phyloP scores from a whole-genome alignment of 176 grass and related monocot species.

The Stipa capillata region DNA sequence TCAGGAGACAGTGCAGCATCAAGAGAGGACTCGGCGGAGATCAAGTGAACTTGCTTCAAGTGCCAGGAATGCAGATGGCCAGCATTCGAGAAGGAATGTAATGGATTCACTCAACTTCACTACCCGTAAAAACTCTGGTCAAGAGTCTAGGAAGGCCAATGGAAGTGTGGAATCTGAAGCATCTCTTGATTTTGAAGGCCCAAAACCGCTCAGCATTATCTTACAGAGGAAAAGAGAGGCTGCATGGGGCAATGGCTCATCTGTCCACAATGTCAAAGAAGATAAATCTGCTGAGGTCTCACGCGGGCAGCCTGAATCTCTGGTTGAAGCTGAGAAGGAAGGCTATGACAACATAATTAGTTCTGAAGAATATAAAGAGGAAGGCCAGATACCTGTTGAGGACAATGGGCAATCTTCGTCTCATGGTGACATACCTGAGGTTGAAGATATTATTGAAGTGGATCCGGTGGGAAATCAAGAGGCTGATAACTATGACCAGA shows the following conservation, averaged over 20 bases:
- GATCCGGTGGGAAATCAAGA: conserved; percentile 41
- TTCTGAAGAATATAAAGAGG: conserved; percentile 52
- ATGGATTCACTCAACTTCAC: conserved; percentile 34
- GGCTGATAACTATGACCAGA: conserved; percentile 40
- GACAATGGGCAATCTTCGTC: conserved; percentile 30
- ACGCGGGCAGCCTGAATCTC: conserved; percentile 14
- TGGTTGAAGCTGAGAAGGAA: conserved; percentile 30
- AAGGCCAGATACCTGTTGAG: conserved; percentile 38
- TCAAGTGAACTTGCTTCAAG: conserved; percentile 39
- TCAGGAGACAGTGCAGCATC: conserved; percentile 24
- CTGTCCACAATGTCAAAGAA: no score
- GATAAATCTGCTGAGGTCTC: conserved; percentile 24
- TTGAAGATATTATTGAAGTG: conserved; percentile 33
- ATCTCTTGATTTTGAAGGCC: conserved; percentile 61
- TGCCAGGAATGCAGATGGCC: conserved; percentile 31
- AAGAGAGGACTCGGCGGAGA: conserved; percentile 30
- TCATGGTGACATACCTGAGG: conserved; percentile 32
- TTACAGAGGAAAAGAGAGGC: conserved; percentile 85
- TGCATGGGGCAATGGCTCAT: no score
- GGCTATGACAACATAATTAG: conserved; percentile 2
- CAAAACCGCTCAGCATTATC: conserved; percentile 71
- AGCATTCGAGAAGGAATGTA: conserved; percentile 26
- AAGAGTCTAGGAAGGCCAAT: conserved; percentile 40
- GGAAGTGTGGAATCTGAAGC: conserved; percentile 31
- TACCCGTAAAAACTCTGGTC: conserved; percentile 41